Evolutionary conservation across 495 filamentous ascomycete genomes (phyloP).

Genomic region (Stereocaulon alpinum): DNA sequence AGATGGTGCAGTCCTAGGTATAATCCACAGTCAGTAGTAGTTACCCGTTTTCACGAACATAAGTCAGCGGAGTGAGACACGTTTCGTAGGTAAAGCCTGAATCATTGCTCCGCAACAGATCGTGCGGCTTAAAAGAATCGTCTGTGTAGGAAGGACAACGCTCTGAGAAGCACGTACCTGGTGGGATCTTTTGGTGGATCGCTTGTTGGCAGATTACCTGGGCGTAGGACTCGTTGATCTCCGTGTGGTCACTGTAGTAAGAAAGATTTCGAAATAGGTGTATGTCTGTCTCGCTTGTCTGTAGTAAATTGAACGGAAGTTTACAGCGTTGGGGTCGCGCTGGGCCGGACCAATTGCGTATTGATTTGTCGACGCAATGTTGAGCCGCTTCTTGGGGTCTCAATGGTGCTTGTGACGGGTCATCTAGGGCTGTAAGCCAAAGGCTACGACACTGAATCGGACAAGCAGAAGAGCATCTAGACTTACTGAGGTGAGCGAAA

Average conservation of each 20-base stretch:
- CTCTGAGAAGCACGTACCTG: background rate
- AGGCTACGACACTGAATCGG: background rate
- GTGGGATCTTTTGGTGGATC: constrained; percentile 35
- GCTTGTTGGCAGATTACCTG: constrained; percentile 35
- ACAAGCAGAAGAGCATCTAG: background rate
- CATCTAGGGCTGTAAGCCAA: background rate
- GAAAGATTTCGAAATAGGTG: constrained; percentile 19
- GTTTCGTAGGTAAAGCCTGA: no score
- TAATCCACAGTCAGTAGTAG: no score
- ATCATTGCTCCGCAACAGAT: no score
- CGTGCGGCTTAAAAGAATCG: no score
- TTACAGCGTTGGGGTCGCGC: background rate
- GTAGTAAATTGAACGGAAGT: constrained; percentile 26
- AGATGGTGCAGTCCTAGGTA: constrained; percentile 28
- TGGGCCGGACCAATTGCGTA: no score
- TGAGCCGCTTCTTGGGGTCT: no score
- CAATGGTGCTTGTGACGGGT: background rate
- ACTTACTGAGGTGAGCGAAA: background rate
- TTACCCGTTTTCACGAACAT: no score
- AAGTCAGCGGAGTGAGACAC: no score
- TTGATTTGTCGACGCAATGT: no score
- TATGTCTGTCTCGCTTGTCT: constrained; percentile 6
- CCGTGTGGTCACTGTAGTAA: background rate
- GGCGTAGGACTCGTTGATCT: constrained; percentile 23
- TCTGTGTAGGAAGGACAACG: no score